Conservation (phyloP, 2,329 filamentous ascomycete genomes). For the Colletotrichum theobromicola region DNA sequence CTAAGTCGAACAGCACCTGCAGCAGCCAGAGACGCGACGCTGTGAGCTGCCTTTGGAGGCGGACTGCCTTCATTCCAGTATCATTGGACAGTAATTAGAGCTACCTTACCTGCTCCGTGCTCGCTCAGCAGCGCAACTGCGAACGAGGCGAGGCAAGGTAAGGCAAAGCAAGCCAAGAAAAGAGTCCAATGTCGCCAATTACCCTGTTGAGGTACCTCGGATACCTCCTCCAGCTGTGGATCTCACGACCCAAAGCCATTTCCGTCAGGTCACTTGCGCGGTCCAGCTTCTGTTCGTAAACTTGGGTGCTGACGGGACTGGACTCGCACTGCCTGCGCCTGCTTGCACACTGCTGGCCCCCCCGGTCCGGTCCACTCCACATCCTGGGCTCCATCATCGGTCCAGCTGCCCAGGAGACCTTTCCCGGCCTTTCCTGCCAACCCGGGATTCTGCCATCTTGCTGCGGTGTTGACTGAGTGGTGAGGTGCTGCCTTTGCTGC, state of each 20-base stretch:
- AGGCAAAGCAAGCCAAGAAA: background rate
- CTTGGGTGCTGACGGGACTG: background rate
- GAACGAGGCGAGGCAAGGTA: background rate
- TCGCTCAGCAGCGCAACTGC: background rate
- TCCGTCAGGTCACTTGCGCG: background rate
- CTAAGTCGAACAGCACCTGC: background rate
- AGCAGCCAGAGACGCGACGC: background rate
- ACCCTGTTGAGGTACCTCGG: background rate
- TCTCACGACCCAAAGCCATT: background rate
- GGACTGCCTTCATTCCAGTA: background rate
- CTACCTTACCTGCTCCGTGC: background rate
- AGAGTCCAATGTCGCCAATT: background rate
- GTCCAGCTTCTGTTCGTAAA: background rate
- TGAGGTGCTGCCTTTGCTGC: background rate
- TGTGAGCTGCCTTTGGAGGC: background rate
- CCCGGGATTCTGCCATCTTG: background rate
- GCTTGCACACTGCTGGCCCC: background rate
- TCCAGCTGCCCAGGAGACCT: background rate
- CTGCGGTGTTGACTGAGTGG: background rate
- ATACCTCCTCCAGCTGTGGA: background rate
- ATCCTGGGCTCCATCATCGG: slow-evolving; percentile 5
- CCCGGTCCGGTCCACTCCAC: slow-evolving; percentile 15
- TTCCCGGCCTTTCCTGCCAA: background rate
- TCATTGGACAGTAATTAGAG: background rate
- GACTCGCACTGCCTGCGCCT: background rate